Evolutionary conservation across 306 rosid species (phyloP), one percentile per base, ranked within the genome.

Genomic region (Quercus agrifolia): DNA sequence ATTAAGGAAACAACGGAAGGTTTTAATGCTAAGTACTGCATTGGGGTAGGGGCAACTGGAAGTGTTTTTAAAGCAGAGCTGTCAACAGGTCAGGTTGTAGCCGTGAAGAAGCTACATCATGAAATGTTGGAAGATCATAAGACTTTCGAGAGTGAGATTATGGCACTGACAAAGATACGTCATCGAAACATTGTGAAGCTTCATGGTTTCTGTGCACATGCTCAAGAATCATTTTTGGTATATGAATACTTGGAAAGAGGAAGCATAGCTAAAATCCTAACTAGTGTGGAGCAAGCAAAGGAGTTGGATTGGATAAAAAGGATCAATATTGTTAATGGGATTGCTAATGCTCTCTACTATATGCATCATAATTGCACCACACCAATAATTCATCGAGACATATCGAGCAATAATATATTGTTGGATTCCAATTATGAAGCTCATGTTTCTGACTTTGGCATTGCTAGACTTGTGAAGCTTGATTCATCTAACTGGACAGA

Each of bases 361-460:
- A 81, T 85, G 88, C 88, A 81, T 49, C 41, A 21, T 21, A 64
- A 69, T 54, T 55, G 59, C 21, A 73, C 25, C 1, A 83, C 80
- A 0, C 82, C 85, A 6, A 85, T 81, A 54, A 74, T 81, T 70
- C 88, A 85, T 75, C 63, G 80, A 69, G 88, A 85, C 68, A 83
- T 86, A 52, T 80, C 87, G 17, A 86, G 83, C 77, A 86, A 81
- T 35, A 83, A 86, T 73, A 78, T 86, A 27, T 79, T 86, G 83
- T 41, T 86, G 30, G 74, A 80, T 51, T 63, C 71, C 1, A 56
- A 75, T 23, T 77, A 74, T 63, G 85, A 81, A 63, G 88, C 85
- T 85, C 72, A 82, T 67, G 78, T 85, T 74, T 74, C 85, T 1
- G 88, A 85, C 56, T 81, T 85, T 44, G 88, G 1, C 46, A 41